Percentiles rank a stretch among this genome's conserved stretches.
These are phyloP conservation scores for Cichorium intybus DNA, from an alignment of 140 eudicot genomes.

Conservation along the genomic window DNA sequence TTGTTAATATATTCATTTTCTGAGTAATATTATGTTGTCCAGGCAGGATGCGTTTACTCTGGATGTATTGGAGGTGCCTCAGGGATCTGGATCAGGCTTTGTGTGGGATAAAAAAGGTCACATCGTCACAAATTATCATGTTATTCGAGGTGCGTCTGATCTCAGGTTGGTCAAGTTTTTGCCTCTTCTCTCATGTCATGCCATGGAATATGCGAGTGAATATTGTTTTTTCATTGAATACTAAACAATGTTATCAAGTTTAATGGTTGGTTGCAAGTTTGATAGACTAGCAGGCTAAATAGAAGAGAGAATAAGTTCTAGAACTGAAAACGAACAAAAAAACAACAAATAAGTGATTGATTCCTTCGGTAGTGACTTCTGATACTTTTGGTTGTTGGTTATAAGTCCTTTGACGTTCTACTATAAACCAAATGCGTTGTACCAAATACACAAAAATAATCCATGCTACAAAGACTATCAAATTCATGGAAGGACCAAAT, in stretches of 20 bases:
- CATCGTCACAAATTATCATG: conserved; percentile 91
- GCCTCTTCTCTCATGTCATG: conserved; percentile 2
- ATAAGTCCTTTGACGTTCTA: not conserved
- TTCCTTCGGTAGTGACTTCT: not conserved
- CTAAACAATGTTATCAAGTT: not conserved
- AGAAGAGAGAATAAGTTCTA: conserved; percentile 1
- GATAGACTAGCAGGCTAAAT: not conserved
- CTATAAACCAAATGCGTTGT: not conserved
- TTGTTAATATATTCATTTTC: conserved; percentile 4
- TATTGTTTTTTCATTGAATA: not conserved
- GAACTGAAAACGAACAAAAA: not conserved
- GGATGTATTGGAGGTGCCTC: conserved; percentile 96
- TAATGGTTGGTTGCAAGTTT: conserved; percentile 18
- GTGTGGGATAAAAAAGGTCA: conserved; percentile 87
- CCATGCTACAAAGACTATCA: not conserved
- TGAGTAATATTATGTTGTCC: conserved; percentile 23
- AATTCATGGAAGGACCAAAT: not conserved
- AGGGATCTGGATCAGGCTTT: conserved; percentile 97
- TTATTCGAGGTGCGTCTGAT: conserved; percentile 98
- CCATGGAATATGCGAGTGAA: conserved; percentile 8
- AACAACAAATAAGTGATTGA: not conserved
- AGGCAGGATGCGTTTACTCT: conserved; percentile 98
- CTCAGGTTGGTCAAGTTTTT: conserved; percentile 59
- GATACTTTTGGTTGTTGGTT: not conserved
- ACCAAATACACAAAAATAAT: not conserved